A percentile compares a stretch with the other conserved stretches of the same genome.
These are phyloP conservation scores for Camellia granthamiana DNA, from an alignment of 148 eudicot species.

Conservation along the genomic window DNA sequence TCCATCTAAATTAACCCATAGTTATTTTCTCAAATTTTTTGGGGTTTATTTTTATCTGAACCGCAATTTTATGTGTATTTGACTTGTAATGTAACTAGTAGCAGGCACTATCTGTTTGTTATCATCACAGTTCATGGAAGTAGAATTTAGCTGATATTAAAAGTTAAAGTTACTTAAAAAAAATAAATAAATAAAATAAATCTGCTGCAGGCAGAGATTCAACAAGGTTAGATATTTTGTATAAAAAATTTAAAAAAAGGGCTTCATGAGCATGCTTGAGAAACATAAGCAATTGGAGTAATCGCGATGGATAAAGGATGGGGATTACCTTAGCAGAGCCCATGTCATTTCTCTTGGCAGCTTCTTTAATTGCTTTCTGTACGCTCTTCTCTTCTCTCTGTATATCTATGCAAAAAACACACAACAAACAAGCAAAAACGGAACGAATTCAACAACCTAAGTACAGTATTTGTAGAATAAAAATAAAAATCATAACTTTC, in stretches of 20 bases:
- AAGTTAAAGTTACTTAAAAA: too few species aligned
- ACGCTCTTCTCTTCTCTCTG: constrained; percentile 93
- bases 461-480: background rate
- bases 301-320: background rate
- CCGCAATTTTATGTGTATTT: background rate
- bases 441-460: background rate
- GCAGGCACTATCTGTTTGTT: background rate
- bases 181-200: too few species aligned
- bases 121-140: background rate
- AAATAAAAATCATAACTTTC: background rate
- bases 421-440: constrained; percentile 2
- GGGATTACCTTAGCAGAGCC: constrained; percentile 87
- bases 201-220: too few species aligned
- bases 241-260: too few species aligned
- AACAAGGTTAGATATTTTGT: too few species aligned
- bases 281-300: too few species aligned
- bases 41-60: background rate
- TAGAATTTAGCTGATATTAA: background rate
- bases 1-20: background rate
- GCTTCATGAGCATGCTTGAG: too few species aligned
- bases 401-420: constrained; percentile 51
- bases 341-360: constrained; percentile 96
- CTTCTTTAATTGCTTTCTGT: constrained; percentile 93
- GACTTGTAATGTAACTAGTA: background rate
- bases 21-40: background rate